Evolutionary conservation across 169 alveolate species (phyloP).

Genomic region (Ichthyophthirius multifiliis): DNA sequence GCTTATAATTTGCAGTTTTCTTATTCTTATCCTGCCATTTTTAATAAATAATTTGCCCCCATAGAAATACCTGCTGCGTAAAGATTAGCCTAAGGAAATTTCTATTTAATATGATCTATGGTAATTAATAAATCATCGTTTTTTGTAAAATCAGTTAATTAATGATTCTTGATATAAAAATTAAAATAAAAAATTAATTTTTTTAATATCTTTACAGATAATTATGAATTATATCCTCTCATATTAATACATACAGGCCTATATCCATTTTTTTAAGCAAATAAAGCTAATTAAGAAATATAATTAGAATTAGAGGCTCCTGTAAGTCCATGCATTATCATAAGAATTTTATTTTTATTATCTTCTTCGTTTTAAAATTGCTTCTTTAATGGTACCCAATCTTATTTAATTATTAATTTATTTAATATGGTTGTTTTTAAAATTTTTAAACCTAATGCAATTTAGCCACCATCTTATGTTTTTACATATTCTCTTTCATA

Average conservation of each 20-base stretch:
- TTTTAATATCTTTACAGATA: not conserved
- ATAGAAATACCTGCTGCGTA: conserved; percentile 39
- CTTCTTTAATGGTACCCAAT: not conserved
- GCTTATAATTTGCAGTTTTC: conserved; percentile 31
- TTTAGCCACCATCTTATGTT: conserved; percentile 36
- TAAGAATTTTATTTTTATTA: conserved; percentile 4
- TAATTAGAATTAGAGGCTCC: conserved; percentile 43
- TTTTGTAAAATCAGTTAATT: conserved; percentile 16
- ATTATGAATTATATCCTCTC: conserved; percentile 17
- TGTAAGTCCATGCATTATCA: conserved; percentile 39
- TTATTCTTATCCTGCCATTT: conserved; percentile 28
- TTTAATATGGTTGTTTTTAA: not conserved
- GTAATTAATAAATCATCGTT: conserved; percentile 15
- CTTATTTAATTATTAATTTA: not conserved
- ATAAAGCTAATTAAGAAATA: conserved; percentile 21
- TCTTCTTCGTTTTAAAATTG: not conserved
- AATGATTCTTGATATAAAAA: conserved; percentile 5
- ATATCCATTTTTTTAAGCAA: conserved; percentile 19
- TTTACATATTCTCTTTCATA: conserved; percentile 32
- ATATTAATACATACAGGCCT: conserved; percentile 38
- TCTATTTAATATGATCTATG: conserved; percentile 7
- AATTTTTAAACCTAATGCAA: conserved; percentile 15
- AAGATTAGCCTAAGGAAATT: conserved; percentile 35
- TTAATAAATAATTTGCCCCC: conserved; percentile 27
- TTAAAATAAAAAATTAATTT: not conserved